Evolutionary conservation across 192 early-diverging fungal genomes (phyloP).

Genomic region (Thamnidium elegans): DNA sequence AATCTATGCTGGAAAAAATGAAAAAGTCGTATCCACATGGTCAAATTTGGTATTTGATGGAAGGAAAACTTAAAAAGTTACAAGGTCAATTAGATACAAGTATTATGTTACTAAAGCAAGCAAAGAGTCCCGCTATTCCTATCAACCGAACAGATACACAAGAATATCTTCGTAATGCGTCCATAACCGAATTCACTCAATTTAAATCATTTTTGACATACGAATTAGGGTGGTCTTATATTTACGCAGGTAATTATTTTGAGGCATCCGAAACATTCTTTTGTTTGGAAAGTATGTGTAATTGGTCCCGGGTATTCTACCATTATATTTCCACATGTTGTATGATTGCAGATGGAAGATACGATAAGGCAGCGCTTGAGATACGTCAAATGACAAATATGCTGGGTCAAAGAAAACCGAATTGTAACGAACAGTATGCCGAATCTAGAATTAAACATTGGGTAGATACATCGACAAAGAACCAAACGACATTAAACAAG

Average conservation of each 20-base stretch:
- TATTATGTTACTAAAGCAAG: slow-evolving; percentile 15
- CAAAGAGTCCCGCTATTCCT: slow-evolving; percentile 1
- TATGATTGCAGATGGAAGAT: slow-evolving; percentile 29
- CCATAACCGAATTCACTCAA: slow-evolving; percentile 26
- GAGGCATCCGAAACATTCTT: slow-evolving; percentile 42
- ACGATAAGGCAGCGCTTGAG: slow-evolving; percentile 33
- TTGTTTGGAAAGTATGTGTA: slow-evolving; percentile 33
- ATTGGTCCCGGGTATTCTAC: slow-evolving; percentile 38
- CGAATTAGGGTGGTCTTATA: slow-evolving; percentile 37
- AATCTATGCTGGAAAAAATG: slow-evolving; percentile 22
- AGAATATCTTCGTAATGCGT: slow-evolving; percentile 1
- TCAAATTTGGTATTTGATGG: slow-evolving; percentile 27
- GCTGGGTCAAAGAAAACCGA: slow-evolving; percentile 4
- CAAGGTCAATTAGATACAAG: slow-evolving; percentile 20
- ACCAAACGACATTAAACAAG: neutral
- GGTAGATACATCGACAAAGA: neutral
- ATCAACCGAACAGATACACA: neutral
- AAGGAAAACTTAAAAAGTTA: slow-evolving; percentile 25
- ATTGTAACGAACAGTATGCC: slow-evolving; percentile 28
- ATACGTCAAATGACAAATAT: slow-evolving; percentile 26
- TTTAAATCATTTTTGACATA: slow-evolving; percentile 24
- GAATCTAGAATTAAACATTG: slow-evolving; percentile 21
- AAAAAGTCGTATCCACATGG: slow-evolving; percentile 23
- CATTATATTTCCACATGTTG: slow-evolving; percentile 41
- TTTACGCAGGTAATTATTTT: slow-evolving; percentile 33